These are phyloP conservation scores for Bruguiera parviflora DNA, from an alignment of 345 rosid genomes.

Conservation along the genomic window DNA sequence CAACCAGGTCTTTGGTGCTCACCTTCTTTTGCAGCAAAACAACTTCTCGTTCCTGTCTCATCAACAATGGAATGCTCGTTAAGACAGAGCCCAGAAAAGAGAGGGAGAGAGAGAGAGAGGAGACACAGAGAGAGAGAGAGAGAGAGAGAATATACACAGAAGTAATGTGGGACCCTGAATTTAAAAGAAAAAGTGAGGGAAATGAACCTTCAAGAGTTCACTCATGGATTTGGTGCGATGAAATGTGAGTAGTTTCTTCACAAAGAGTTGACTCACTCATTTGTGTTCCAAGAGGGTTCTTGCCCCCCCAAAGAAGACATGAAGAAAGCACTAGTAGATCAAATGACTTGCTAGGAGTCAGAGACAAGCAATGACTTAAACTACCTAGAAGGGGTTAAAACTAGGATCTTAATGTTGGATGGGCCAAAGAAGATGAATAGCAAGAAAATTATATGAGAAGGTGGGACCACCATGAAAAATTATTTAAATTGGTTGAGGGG, in stretches of 20 bases:
- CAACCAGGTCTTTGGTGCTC: conserved; percentile 34
- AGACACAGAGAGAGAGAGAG: neutral
- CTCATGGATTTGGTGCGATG: neutral
- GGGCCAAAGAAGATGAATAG: too few relatives aligned
- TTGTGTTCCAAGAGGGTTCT: neutral
- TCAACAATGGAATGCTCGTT: conserved; percentile 4
- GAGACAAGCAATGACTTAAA: too few relatives aligned
- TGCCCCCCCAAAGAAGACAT: too few relatives aligned
- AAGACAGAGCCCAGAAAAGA: neutral
- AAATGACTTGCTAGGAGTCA: too few relatives aligned
- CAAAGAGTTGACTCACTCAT: neutral
- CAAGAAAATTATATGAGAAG: too few relatives aligned
- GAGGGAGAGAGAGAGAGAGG: neutral
- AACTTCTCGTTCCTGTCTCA: conserved; percentile 38
- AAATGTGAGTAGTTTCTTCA: neutral
- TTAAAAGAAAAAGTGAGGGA: neutral
- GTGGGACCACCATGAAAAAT: too few relatives aligned
- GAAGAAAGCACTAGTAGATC: too few relatives aligned
- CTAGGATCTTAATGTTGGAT: too few relatives aligned
- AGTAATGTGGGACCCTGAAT: neutral
- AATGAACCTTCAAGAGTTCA: neutral
- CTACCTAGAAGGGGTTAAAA: too few relatives aligned
- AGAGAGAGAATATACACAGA: neutral
- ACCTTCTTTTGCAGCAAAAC: conserved; percentile 34
- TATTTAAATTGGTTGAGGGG: neutral